These are phyloP conservation scores for Saccharomycodes ludwigii DNA, from an alignment of 805 yeast genomes.

Conservation along the genomic window DNA sequence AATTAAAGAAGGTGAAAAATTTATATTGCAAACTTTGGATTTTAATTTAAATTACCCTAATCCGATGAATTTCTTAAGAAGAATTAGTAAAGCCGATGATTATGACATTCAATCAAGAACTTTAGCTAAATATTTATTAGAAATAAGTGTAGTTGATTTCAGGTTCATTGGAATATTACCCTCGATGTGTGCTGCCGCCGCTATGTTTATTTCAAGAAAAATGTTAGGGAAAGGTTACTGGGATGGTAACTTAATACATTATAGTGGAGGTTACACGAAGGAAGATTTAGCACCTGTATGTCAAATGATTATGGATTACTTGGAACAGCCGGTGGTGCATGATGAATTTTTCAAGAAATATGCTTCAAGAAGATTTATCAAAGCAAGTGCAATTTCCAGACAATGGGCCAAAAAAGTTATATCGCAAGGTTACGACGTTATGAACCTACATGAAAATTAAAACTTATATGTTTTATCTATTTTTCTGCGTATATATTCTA, in stretches of 20 bases:
- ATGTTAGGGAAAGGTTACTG: constrained; percentile 64
- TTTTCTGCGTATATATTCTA: not conserved
- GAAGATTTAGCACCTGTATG: constrained; percentile 61
- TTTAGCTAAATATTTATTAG: constrained; percentile 75
- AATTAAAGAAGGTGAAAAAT: constrained; percentile 75
- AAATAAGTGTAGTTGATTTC: constrained; percentile 68
- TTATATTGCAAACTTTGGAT: constrained; percentile 57
- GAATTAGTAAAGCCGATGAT: constrained; percentile 89
- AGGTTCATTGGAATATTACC: constrained; percentile 69
- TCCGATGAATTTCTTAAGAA: constrained; percentile 84
- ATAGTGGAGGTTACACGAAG: constrained; percentile 80
- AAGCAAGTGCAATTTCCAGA: constrained; percentile 67
- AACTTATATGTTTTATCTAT: constrained; percentile 3
- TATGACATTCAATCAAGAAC: constrained; percentile 87
- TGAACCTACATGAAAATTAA: constrained; percentile 25
- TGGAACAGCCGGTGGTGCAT: constrained; percentile 71
- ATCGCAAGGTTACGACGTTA: constrained; percentile 25
- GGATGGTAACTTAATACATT: constrained; percentile 80
- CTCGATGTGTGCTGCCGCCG: constrained; percentile 75
- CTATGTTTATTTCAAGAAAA: constrained; percentile 75
- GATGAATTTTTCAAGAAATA: constrained; percentile 91
- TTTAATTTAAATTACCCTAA: constrained; percentile 80
- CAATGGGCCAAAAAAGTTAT: constrained; percentile 64
- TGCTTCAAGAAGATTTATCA: constrained; percentile 78
- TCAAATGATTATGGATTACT: constrained; percentile 62